Evolutionary conservation across 441 rosid genomes (phyloP).

Genomic region (Croton laevigatus): DNA sequence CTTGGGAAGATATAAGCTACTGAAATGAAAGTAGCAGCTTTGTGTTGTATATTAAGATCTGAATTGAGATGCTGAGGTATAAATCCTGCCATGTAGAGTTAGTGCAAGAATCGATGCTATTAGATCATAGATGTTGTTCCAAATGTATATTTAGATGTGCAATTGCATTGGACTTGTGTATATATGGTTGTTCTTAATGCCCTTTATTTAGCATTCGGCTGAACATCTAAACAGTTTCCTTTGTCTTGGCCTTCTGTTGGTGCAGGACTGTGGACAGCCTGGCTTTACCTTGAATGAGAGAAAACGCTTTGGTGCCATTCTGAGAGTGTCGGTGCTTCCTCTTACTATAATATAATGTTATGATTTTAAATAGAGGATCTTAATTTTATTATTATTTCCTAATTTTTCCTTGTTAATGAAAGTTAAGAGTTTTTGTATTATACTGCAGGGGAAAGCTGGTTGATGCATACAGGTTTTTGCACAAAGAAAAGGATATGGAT

Average conservation of each 20-base stretch:
- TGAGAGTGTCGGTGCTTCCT: conserved; percentile 62
- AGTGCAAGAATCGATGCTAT: not conserved
- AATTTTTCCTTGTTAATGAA: not conserved
- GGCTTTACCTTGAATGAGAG: conserved; percentile 95
- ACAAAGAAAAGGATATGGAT: conserved; percentile 85
- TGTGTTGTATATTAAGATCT: conserved; percentile 8
- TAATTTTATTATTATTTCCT: not conserved
- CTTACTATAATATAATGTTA: conserved; percentile 6
- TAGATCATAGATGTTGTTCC: not conserved
- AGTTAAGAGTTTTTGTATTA: conserved; percentile 17
- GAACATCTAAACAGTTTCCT: not conserved
- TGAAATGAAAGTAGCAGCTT: conserved; percentile 4
- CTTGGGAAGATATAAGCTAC: conserved; percentile 14
- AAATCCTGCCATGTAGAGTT: not conserved
- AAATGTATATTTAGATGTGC: no score
- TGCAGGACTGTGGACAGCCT: conserved; percentile 94
- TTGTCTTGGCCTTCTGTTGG: conserved; percentile 20
- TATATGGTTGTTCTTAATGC: not conserved
- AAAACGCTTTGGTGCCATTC: conserved; percentile 66
- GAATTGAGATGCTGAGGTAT: not conserved
- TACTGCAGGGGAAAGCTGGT: conserved; percentile 75
- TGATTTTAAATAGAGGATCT: conserved; percentile 21
- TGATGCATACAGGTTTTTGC: conserved; percentile 81
- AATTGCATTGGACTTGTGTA: no score
- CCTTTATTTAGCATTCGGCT: not conserved